Conservation (phyloP, 2,329 filamentous ascomycete species). For the Didymella keratinophila region DNA sequence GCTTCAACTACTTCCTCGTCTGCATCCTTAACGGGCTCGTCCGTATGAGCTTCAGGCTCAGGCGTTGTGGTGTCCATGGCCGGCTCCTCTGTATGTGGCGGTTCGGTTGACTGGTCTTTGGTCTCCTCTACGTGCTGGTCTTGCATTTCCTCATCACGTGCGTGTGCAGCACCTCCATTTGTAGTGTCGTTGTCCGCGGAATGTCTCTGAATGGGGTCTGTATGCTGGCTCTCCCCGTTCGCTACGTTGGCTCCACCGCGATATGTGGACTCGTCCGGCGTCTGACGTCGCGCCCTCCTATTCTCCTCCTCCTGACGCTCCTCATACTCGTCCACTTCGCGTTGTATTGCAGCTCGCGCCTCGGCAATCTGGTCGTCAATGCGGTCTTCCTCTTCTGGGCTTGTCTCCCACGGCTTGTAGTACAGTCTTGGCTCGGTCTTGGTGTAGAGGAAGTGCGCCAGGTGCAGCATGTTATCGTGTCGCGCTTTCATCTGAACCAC, state of each 20-base stretch:
- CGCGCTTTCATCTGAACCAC: slow-evolving; percentile 73
- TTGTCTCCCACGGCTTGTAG: slow-evolving; percentile 84
- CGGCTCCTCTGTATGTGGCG: slow-evolving; percentile 24
- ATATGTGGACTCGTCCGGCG: slow-evolving; percentile 22
- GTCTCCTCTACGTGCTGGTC: slow-evolving; percentile 34
- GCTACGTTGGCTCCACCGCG: slow-evolving; percentile 27
- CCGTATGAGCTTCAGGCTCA: slow-evolving; percentile 39
- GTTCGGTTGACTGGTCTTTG: slow-evolving; percentile 30
- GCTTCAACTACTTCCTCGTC: slow-evolving; percentile 78
- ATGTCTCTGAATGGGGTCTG: slow-evolving; percentile 29
- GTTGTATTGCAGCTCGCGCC: slow-evolving; percentile 68
- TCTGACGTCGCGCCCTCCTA: slow-evolving; percentile 30
- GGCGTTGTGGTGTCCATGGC: slow-evolving; percentile 29
- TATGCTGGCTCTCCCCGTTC: slow-evolving; percentile 38
- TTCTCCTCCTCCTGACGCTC: slow-evolving; percentile 45
- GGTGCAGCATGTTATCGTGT: slow-evolving; percentile 74
- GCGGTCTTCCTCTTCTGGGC: slow-evolving; percentile 70
- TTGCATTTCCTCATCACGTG: slow-evolving; percentile 37
- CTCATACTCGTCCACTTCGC: slow-evolving; percentile 71
- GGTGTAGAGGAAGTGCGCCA: slow-evolving; percentile 78
- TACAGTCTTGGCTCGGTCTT: slow-evolving; percentile 75
- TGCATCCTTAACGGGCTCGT: slow-evolving; percentile 53
- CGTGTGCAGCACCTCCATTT: slow-evolving; percentile 33
- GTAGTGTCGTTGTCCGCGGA: slow-evolving; percentile 35
- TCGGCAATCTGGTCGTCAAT: slow-evolving; percentile 76